phyloP scores from a whole-genome alignment of 2,329 filamentous ascomycete genomes.

The Cladophialophora psammophila region DNA sequence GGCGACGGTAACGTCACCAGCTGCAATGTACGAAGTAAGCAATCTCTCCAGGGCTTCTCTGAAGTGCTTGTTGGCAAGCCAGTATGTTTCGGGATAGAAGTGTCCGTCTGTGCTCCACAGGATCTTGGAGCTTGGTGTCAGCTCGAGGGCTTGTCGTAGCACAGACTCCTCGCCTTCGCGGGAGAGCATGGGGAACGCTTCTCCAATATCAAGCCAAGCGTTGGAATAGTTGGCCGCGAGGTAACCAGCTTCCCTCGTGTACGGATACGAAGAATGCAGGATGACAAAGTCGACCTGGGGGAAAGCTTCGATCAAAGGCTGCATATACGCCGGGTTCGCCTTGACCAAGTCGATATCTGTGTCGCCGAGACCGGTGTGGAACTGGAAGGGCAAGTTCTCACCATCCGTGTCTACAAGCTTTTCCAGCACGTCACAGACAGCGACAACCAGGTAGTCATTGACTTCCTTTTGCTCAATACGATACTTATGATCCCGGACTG shows the following conservation, averaged over 20 bases:
- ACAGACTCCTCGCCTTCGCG: slow-evolving; percentile 76
- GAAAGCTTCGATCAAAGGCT: slow-evolving; percentile 74
- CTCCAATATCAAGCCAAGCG: slow-evolving; percentile 81
- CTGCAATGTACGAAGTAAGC: slow-evolving; percentile 70
- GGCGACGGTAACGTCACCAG: slow-evolving; percentile 65
- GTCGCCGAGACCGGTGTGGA: slow-evolving; percentile 84
- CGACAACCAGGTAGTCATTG: slow-evolving; percentile 74
- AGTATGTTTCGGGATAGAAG: slow-evolving; percentile 79
- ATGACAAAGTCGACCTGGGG: slow-evolving; percentile 76
- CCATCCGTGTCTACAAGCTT: slow-evolving; percentile 47
- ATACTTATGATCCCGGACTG: slow-evolving; percentile 43
- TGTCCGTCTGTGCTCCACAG: slow-evolving; percentile 84
- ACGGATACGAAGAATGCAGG: slow-evolving; percentile 82
- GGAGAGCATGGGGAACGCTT: slow-evolving; percentile 81
- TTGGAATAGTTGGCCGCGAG: slow-evolving; percentile 79
- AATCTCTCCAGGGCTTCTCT: slow-evolving; percentile 73
- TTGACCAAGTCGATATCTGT: slow-evolving; percentile 74
- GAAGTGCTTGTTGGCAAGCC: slow-evolving; percentile 75
- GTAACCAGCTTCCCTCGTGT: slow-evolving; percentile 78
- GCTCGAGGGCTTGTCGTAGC: slow-evolving; percentile 74
- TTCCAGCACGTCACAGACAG: slow-evolving; percentile 66
- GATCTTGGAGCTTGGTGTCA: slow-evolving; percentile 77
- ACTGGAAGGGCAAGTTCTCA: slow-evolving; percentile 70
- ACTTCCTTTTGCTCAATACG: slow-evolving; percentile 67
- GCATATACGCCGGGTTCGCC: slow-evolving; percentile 77